Evolutionary conservation across 1,284 basidiomycete genomes (phyloP).

Genomic region (Sanguinoderma infundibulare): DNA sequence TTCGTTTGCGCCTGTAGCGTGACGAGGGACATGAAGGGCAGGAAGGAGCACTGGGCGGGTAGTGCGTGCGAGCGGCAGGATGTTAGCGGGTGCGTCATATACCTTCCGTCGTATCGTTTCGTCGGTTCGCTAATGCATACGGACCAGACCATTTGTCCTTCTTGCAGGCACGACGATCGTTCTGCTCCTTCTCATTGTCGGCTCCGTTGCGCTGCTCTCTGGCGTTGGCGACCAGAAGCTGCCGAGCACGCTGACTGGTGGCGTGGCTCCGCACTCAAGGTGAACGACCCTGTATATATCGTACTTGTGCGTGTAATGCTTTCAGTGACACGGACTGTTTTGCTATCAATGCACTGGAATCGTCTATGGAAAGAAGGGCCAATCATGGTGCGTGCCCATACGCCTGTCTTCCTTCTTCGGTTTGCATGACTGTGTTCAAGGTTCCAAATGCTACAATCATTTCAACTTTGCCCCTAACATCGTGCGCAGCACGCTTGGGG

Average conservation of each 20-base stretch:
- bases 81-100: slow-evolving; percentile 68
- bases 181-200: slow-evolving; percentile 66
- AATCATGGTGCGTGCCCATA: not conserved
- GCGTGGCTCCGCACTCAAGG: slow-evolving; percentile 38
- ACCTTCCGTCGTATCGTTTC: slow-evolving; percentile 1
- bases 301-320: slow-evolving; percentile 14
- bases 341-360: not conserved
- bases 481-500: too few relatives aligned
- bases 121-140: not conserved
- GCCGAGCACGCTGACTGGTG: slow-evolving; percentile 73
- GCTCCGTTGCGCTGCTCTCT: slow-evolving; percentile 69
- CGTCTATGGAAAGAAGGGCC: not conserved
- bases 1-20: slow-evolving; percentile 72
- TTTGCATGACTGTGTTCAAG: not conserved
- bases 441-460: too few relatives aligned
- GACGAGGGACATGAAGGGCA: slow-evolving; percentile 52
- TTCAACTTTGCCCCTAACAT: too few relatives aligned
- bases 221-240: slow-evolving; percentile 63
- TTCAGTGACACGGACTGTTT: not conserved
- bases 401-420: not conserved
- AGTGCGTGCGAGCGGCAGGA: slow-evolving; percentile 77
- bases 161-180: slow-evolving; percentile 69
- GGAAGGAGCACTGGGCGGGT: slow-evolving; percentile 73
- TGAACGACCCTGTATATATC: slow-evolving; percentile 17
- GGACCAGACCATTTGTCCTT: slow-evolving; percentile 68